Evolutionary conservation across 768 basidiomycete species (phyloP), one percentile per base, ranked within the genome.

Genomic region (Agrocybe pediades): DNA sequence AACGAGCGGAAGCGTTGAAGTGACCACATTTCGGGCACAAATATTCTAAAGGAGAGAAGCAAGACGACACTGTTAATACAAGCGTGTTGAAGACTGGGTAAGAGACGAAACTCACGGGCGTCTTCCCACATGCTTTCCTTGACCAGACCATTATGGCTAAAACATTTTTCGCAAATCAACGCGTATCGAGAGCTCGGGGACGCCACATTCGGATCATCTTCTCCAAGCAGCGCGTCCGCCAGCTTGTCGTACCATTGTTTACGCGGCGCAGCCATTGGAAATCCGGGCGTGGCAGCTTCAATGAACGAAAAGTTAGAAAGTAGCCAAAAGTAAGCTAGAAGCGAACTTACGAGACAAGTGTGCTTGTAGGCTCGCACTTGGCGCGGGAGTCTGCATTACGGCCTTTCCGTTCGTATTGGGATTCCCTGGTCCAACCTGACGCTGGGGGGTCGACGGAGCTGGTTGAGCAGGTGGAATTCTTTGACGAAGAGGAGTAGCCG

Each of bases 201-300:
- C 24, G 71, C 73, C 20, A 68, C 58, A 3, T 56, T 57, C 26
- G 68, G 62, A 51, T 89, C 87, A 44, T 90, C 89, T 47, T 92
- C 91, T 16, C 93, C 93, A 2, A 95, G 77, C 41, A 96, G 74
- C 3, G 87, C 88, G 66, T 95, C 94, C 0, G 92, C 94, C 21
- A 95, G 66, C 61, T 88, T 90, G 72, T 95, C 94, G 63, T 86
- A 90, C 89, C 92, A 91, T 40, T 84, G 85, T 59, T 90, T 90
- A 44, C 80, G 84, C 13, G 84, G 81, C 8, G 76, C 81, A 46
- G 58, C 61, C 68, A 76, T 62, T 66, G 71, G 71, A 51, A 57
- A 67, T 9, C 71, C 63, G 29, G 71, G 68, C 3, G 68, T 60
- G 7, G 59, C 49, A 51, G 65, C 69, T 64, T 49, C 48, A 48